Evolutionary conservation across 1,284 basidiomycete species (phyloP).

Genomic region (Mycena citricolor): DNA sequence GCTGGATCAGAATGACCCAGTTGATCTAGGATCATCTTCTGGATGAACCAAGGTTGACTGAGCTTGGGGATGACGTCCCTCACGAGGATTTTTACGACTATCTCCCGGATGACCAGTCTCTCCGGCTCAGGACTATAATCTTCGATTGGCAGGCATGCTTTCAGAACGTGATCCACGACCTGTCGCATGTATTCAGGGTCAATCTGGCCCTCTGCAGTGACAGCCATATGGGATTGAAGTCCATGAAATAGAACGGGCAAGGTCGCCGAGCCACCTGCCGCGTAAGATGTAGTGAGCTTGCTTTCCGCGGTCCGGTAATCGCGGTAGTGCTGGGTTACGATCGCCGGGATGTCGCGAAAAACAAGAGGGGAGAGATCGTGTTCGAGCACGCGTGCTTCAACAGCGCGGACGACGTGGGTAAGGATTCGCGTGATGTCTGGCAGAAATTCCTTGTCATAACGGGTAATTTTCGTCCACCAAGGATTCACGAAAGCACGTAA

Average conservation of each 20-base stretch:
- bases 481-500: conserved; percentile 74
- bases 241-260: conserved; percentile 71
- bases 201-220: conserved; percentile 59
- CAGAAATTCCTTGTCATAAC: conserved; percentile 79
- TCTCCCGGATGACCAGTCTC: conserved; percentile 73
- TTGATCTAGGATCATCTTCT: conserved; percentile 61
- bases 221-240: conserved; percentile 76
- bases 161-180: conserved; percentile 69
- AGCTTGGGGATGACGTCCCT: conserved; percentile 65
- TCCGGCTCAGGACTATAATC: conserved; percentile 72
- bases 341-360: conserved; percentile 56
- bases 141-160: conserved; percentile 62
- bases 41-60: conserved; percentile 81
- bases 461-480: conserved; percentile 81
- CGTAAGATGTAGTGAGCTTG: conserved; percentile 68
- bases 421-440: conserved; percentile 67
- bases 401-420: conserved; percentile 51
- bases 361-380: conserved; percentile 60
- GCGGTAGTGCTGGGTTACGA: conserved; percentile 69
- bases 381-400: conserved; percentile 58
- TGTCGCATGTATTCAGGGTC: conserved; percentile 79
- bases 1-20: conserved; percentile 46
- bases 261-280: conserved; percentile 57
- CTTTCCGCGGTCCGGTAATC: conserved; percentile 69
- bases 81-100: conserved; percentile 70